Percentiles rank a stretch among this genome's conserved stretches.
phyloP scores from a whole-genome alignment of 208 protist genomes.

The Histomonas meleagridis region DNA sequence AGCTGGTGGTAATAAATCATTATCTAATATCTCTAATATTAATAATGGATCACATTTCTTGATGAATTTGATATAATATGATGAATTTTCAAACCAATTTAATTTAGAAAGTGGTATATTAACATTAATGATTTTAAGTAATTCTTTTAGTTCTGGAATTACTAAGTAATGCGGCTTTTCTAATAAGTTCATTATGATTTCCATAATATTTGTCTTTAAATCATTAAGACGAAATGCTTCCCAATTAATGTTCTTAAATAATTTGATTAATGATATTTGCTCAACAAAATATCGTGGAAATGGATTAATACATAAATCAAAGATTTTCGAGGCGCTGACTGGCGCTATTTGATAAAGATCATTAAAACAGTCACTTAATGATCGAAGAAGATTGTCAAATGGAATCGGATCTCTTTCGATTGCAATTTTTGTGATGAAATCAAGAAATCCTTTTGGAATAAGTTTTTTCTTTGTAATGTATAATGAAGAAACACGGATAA shows the following conservation, averaged over 20 bases:
- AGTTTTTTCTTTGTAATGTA: not conserved
- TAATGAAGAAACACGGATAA: not conserved
- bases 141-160: not conserved
- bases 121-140: not conserved
- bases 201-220: not conserved
- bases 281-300: not conserved
- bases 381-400: not conserved
- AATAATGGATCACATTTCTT: not conserved
- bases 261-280: not conserved
- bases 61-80: not conserved
- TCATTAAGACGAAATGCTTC: not conserved
- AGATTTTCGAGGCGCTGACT: not conserved
- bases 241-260: not conserved
- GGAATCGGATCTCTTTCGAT: not conserved
- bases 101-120: not conserved
- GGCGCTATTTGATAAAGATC: not conserved
- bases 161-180: not conserved
- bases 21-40: not conserved
- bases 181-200: not conserved
- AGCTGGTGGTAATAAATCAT: not conserved
- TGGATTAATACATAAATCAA: not conserved
- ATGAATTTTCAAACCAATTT: not conserved
- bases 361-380: not conserved
- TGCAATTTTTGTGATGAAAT: not conserved
- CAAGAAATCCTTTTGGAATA: not conserved